phyloP scores from a whole-genome alignment of 352 stramenopile species.

The Globisporangium polare region DNA sequence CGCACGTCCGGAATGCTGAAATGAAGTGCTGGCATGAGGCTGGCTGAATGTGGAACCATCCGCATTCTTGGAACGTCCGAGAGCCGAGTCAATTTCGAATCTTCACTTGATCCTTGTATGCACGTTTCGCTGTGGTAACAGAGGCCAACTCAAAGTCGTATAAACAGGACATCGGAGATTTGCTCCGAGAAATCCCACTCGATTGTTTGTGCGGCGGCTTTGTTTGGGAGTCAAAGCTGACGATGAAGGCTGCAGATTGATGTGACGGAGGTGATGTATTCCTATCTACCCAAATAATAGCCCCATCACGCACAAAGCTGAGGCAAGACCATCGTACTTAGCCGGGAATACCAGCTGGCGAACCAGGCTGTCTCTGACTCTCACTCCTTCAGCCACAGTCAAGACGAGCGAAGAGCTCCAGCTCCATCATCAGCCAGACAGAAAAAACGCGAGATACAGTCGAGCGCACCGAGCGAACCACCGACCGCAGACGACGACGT shows the following conservation, averaged over 20 bases:
- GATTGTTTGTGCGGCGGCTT: not conserved
- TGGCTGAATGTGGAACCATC: not conserved
- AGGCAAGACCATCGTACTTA: not conserved
- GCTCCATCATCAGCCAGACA: too few species aligned
- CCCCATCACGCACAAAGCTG: not conserved
- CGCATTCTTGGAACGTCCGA: not conserved
- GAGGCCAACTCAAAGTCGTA: not conserved
- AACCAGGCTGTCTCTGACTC: conserved; percentile 1
- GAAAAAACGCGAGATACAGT: not conserved
- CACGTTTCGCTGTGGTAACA: not conserved
- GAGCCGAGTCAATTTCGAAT: not conserved
- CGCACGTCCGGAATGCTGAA: not conserved
- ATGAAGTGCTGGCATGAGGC: not conserved
- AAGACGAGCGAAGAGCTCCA: not conserved
- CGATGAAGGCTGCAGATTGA: not conserved
- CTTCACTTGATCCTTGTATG: not conserved
- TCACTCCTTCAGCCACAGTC: not conserved
- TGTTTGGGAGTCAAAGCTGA: not conserved
- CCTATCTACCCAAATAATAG: not conserved
- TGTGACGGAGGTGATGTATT: not conserved
- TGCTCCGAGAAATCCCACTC: too few species aligned
- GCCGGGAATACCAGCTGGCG: not conserved
- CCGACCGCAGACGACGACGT: not conserved
- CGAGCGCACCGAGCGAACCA: not conserved
- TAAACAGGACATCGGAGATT: not conserved